Evolutionary conservation across 129 eudicot genomes (phyloP), one percentile per base, ranked within the genome.

Genomic region (Tagetes erecta): DNA sequence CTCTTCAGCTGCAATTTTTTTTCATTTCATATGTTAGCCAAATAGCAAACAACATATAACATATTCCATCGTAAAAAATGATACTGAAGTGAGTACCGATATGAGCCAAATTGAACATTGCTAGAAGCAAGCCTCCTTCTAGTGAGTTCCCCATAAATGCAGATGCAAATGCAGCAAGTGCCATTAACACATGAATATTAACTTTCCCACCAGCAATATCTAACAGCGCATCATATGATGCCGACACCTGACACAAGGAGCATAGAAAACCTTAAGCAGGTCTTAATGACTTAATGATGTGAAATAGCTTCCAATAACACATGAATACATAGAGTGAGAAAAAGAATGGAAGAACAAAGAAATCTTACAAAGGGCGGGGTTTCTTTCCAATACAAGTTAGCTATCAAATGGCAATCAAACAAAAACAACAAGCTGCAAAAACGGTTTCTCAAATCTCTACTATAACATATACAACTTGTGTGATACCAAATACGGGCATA

Each of bases 121-220:
- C 93, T 38, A 94, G 89, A 79, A 94, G 97, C 87, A 94, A 72
- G 71, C 99, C 99, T 51, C 99, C 99, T 87, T 94, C 99, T 58
- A 94, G 62, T 20, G 91, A 47, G 51, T 94, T 94, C 85, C 99
- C 97, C 99, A 94, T 91, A 73, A 94, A 94, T 42, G 88, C 89
- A 13, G 99, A 90, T 69, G 99, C 99, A 80, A 94, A 94, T 79
- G 96, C 97, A 31, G 99, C 99, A 77, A 91, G 92, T 63, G 99
- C 97, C 99, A 94, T 94, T 69, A 94, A 89, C 35, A 94, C 99
- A 75, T 94, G 99, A 82, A 94, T 94, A 74, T 94, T 94, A n/a
- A 94, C 89, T 77, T 84, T 94, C 47, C 99, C 99, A 55, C 96
- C 99, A 31, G 81, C 63, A 44, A 94, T 81, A 73, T 94, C 99